Base-by-base conservation (phyloP, 2,329 filamentous ascomycete genomes). In the Aspergillus aculeatus region DNA sequence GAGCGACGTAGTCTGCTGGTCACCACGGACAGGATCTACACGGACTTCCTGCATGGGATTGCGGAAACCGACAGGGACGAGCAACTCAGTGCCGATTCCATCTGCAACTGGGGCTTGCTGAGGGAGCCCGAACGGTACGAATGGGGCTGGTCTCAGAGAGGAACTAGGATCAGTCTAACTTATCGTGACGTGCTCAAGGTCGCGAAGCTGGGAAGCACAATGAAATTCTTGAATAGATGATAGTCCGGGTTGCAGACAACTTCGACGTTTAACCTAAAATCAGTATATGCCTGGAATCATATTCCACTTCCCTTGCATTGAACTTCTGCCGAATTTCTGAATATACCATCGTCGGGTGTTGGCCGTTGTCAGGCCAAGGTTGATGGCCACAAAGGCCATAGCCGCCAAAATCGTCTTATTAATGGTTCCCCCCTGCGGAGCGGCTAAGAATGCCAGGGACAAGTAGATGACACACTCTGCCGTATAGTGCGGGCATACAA, bases 401-500 rank as follows among this genome's bases (percentile, higher is more conserved):
- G 86, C 91, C 58, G 85, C 85, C 38, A 90, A 69, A 48, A 97
- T 74, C 0, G 93, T 94, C 71, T 80, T 84, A 75, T 96, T 97
- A 60, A 91, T 73, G 57, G 84, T 64, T 32, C 80, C 76, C 11
- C 87, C 89, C 7, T 77, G 69, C 0, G 93, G 92, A 1, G 93
- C 92, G 31, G 88, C 87, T 44, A 89, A 74, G 50, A 95, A 77
- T 2, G 91, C 84, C 64, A 99, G 77, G n/a, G 89, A 84, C 21
- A 92, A 71, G 73, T 99, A 98, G 60, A 97, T 86, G 47, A 89
- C 73, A 71, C 91, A 93, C 78, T 98, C 95, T 69, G 89, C 91
- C 3, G 90, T 90, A 75, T 98, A 99, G 77, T 99, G 95, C 19
- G 95, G 92, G 68, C 90, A 96, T 44, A 97, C 77, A 23, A 96